Base-by-base conservation (phyloP, 805 yeast genomes). In the Ogataea trehaloabstinens region DNA sequence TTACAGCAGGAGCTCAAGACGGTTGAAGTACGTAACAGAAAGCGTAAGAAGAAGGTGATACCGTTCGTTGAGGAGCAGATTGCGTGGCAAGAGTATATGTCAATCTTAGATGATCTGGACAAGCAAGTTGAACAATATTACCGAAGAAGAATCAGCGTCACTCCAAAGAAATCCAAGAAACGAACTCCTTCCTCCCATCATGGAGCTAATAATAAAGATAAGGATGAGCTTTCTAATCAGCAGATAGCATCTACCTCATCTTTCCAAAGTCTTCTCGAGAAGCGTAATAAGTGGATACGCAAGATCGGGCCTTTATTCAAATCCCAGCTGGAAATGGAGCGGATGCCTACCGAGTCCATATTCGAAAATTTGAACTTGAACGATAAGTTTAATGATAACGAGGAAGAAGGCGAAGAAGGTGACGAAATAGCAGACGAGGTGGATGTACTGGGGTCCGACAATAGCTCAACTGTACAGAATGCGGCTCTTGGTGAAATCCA, bases 101-200 rank as follows among this genome's bases (percentile, higher is more conserved):
- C 91, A 10, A 90, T 93, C 37, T 63, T 89, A 42, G 98, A 93
- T 41, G 98, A 93, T 57, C 70, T 93, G 49, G 97, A 93, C 60
- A 93, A 91, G 60, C 99, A 93, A 63, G 90, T 93, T 25, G 99
- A 93, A 58, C 97, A 87, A 60, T 90, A 95, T 16, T 93, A 90
- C 58, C 66, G 85, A 46, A 85, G 89, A 60, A 71, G 97, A 43
- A 74, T 85, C 40, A 79, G 89, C 51, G 87, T 80, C 6, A 81
- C 88, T 40, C 64, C 64, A 1, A 84, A 74, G 53, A 78, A 76
- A 56, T 70, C 76, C 49, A 79, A 79, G 64, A 82, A 80, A 64
- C 67, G 68, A 18, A 38, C 51, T 33, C 40, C 56, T 32, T 24
- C 49, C 28, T 40, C 38, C 20, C 48, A 46, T 43, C 46, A 46